Conservation (phyloP, 345 rosid species). For the Citrus unshiu region DNA sequence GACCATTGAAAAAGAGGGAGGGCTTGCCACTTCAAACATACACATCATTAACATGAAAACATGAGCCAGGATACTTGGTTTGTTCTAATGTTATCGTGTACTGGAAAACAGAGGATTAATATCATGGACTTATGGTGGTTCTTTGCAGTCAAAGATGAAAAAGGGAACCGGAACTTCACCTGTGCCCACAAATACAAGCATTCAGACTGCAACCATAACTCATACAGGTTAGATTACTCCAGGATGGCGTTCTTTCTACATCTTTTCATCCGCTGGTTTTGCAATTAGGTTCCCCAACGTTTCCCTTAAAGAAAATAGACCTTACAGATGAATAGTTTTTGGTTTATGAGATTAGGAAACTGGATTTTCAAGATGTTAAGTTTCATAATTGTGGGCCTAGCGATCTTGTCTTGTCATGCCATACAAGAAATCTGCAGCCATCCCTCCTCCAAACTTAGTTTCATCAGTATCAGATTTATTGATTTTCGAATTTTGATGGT, state of each 20-base stretch:
- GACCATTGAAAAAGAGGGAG: conserved; percentile 3
- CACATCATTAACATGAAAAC: neutral
- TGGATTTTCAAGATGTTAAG: neutral
- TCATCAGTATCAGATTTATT: neutral
- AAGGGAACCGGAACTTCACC: conserved; percentile 55
- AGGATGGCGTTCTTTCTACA: neutral
- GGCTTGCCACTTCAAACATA: neutral
- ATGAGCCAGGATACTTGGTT: neutral
- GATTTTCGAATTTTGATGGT: conserved; percentile 8
- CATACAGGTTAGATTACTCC: conserved; percentile 51
- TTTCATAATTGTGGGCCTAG: neutral
- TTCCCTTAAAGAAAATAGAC: neutral
- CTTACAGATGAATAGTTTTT: neutral
- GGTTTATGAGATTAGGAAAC: neutral
- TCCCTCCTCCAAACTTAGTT: neutral
- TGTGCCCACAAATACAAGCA: conserved; percentile 24
- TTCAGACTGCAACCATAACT: conserved; percentile 16
- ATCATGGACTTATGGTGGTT: conserved; percentile 2
- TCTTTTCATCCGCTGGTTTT: neutral
- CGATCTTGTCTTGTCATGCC: neutral
- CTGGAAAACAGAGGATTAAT: neutral
- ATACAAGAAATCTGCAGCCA: neutral
- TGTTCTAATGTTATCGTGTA: neutral
- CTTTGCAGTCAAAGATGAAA: conserved; percentile 65
- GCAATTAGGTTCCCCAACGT: neutral